phyloP scores from a whole-genome alignment of 176 grass and related monocot species.

The Triticum urartu region DNA sequence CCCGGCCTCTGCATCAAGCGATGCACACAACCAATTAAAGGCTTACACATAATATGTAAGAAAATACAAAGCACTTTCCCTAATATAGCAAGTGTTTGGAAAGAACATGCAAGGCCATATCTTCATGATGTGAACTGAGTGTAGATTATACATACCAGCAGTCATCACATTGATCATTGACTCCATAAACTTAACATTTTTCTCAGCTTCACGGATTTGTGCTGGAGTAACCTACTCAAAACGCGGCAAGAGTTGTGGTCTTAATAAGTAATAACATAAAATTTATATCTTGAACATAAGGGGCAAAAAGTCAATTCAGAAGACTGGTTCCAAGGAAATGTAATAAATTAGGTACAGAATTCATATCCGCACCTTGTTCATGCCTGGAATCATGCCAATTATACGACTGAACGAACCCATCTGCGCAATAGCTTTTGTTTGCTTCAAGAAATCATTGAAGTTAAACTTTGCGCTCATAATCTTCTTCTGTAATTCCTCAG shows the following conservation, averaged over 20 bases:
- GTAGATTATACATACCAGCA: slow-evolving; percentile 53
- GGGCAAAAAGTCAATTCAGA: not conserved
- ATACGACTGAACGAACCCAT: slow-evolving; percentile 75
- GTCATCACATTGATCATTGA: slow-evolving; percentile 94
- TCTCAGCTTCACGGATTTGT: slow-evolving; percentile 97
- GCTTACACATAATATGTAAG: not conserved
- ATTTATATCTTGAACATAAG: slow-evolving; percentile 7
- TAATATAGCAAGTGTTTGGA: not conserved
- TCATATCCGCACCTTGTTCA: slow-evolving; percentile 54
- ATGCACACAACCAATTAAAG: not conserved
- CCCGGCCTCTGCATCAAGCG: too few species aligned
- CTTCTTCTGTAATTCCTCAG: slow-evolving; percentile 96
- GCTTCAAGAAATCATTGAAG: slow-evolving; percentile 93
- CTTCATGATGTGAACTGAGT: not conserved
- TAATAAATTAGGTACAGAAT: slow-evolving; percentile 7
- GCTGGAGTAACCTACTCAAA: slow-evolving; percentile 81
- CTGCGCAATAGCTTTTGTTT: slow-evolving; percentile 73
- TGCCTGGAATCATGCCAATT: slow-evolving; percentile 63
- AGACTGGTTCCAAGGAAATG: slow-evolving; percentile 11
- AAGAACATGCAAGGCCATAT: slow-evolving; percentile 1
- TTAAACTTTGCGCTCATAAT: slow-evolving; percentile 94
- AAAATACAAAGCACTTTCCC: not conserved
- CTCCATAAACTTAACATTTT: slow-evolving; percentile 84
- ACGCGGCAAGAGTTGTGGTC: not conserved
- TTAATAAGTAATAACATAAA: not conserved